Evolutionary conservation across 2,329 filamentous ascomycete genomes (phyloP).

Genomic region (Pyricularia grisea): DNA sequence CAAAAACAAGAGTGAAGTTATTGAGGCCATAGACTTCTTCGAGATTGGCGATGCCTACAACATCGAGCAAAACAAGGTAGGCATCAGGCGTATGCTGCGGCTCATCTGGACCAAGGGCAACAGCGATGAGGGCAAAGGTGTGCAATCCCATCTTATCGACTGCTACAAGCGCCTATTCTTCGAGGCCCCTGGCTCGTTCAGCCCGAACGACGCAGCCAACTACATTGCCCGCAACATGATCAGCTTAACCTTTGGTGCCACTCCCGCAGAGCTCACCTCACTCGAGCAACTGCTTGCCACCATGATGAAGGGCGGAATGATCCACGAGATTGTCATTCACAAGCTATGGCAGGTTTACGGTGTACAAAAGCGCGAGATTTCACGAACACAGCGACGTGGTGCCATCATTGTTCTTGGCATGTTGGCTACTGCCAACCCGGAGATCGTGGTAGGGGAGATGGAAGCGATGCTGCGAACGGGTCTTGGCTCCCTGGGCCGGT

Average conservation of each 20-base stretch:
- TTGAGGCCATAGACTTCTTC: constrained; percentile 98
- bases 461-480: constrained; percentile 90
- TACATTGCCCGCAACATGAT: constrained; percentile 99
- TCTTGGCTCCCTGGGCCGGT: constrained; percentile 68
- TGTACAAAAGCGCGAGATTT: constrained; percentile 87
- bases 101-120: constrained; percentile 99
- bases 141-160: constrained; percentile 93
- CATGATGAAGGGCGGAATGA: constrained; percentile 91
- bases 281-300: constrained; percentile 90
- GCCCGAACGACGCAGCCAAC: constrained; percentile 80
- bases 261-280: constrained; percentile 88
- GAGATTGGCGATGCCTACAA: constrained; percentile 93
- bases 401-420: constrained; percentile 96
- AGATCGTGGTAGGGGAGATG: constrained; percentile 91
- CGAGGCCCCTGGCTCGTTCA: constrained; percentile 83
- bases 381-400: constrained; percentile 78
- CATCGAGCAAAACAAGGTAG: constrained; percentile 82
- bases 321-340: constrained; percentile 75
- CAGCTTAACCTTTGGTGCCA: constrained; percentile 91
- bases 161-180: constrained; percentile 96
- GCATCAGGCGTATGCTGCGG: constrained; percentile 90
- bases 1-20: constrained; percentile 96
- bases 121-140: constrained; percentile 96
- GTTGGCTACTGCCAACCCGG: constrained; percentile 84
- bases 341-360: constrained; percentile 98